Percentiles rank a stretch among this genome's conserved stretches.
These are phyloP conservation scores for Cutaneotrichosporon cutaneum DNA, from an alignment of 1,284 basidiomycete species.

Conservation along the genomic window DNA sequence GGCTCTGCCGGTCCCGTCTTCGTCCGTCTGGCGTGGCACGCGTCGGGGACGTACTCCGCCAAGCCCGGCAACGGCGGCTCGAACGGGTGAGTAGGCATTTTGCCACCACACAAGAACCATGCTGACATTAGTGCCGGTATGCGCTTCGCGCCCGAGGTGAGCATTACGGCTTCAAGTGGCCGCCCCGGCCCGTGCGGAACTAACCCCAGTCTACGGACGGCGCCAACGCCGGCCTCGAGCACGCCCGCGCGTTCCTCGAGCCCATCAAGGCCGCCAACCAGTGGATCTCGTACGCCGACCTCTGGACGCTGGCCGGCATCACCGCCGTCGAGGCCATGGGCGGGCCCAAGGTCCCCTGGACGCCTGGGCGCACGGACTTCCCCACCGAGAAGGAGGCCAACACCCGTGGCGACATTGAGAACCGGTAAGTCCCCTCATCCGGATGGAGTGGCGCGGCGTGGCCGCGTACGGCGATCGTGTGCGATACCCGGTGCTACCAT, in stretches of 20 bases:
- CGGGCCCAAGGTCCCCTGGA: constrained; percentile 57
- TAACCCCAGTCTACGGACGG: constrained; percentile 42
- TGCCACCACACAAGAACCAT: not conserved
- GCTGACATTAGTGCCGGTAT: constrained; percentile 34
- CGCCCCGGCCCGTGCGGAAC: not conserved
- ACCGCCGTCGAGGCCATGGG: constrained; percentile 57
- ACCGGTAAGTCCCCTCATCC: constrained; percentile 24
- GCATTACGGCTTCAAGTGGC: constrained; percentile 12
- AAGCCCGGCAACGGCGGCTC: constrained; percentile 57
- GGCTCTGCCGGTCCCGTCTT: constrained; percentile 51
- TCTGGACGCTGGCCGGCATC: constrained; percentile 56
- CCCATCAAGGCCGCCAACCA: constrained; percentile 57
- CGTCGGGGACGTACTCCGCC: constrained; percentile 54
- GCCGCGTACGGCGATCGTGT: too few relatives aligned
- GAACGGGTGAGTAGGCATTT: constrained; percentile 55
- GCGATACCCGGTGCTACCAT: not conserved
- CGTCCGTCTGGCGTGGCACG: constrained; percentile 59
- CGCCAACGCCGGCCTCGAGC: constrained; percentile 55
- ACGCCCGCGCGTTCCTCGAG: constrained; percentile 57
- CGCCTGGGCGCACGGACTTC: constrained; percentile 57
- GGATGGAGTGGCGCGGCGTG: not conserved
- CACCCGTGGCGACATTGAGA: constrained; percentile 51
- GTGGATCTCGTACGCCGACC: constrained; percentile 58
- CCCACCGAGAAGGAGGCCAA: constrained; percentile 47
- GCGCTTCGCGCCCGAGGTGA: constrained; percentile 55